Base-by-base conservation (phyloP, 2,329 filamentous ascomycete species). In the Aurifilum marmelostoma region DNA sequence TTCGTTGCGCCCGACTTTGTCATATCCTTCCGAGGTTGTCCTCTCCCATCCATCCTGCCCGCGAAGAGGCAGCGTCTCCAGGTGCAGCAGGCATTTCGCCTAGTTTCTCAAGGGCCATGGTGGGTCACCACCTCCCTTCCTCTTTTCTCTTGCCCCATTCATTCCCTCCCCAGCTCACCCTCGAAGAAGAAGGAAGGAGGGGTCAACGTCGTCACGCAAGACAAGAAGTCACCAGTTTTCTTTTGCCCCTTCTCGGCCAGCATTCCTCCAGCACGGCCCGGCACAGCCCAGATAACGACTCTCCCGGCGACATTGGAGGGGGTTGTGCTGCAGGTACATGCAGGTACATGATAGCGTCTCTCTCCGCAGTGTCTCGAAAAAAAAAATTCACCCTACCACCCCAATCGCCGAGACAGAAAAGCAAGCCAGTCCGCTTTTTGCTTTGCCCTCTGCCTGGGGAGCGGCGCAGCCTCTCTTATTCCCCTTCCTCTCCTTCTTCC, bases 311-410 rank as follows among this genome's bases (percentile, higher is more conserved):
- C 34, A 62, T 41, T 37, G 21, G 21, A 14, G 39, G 24, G 37
- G 43, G 47, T n/a, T 52, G 63, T 64, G 47, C 63, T 64, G 63
- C 63, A 64, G 63, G 63, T 64, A 64, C 43, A 64, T 61, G 59
- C 59, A 61, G 59, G 59, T 62, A 62, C 59, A 43, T 62, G 21
- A 41, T 41, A 62, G 32, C 18, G n/a, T 60, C 11, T 39, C 39
- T 39, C 59, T 62, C 59, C 34, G 24, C 34, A 39, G 37, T 62
- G 59, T 62, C 12, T 62, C 39, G 4, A 60, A 60, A 56, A 21
- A 47, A 18, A n/a, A n/a, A 47, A 47, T 2, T 21, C 8, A 21
- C 21, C 18, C 43, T 21, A 14, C 34, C 58, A 37, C 58, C 21
- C 14, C 43, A 61, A 61, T 62, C 59, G n/a, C 59, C 59, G 59